Evolutionary conservation across 202 grass and related monocot species (phyloP).

Genomic region (Elaeis oleifera): DNA sequence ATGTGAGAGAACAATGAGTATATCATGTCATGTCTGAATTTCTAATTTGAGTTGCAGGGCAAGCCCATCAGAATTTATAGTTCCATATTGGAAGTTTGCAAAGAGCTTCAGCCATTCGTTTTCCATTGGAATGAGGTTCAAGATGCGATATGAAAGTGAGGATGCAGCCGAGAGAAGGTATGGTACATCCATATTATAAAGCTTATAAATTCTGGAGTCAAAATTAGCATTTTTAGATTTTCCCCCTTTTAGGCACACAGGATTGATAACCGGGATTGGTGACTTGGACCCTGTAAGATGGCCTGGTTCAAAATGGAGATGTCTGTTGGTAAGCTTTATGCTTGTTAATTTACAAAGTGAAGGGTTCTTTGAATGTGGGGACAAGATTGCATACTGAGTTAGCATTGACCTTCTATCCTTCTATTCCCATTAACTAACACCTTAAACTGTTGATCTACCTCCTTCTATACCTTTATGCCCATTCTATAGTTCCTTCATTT

Average conservation of each 20-base stretch:
- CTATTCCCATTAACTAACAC: too few species aligned
- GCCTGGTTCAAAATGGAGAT: conserved; percentile 97
- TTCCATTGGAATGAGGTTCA: conserved; percentile 73
- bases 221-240: conserved; percentile 8
- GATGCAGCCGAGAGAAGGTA: conserved; percentile 72
- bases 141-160: conserved; percentile 51
- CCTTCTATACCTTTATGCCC: too few species aligned
- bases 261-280: conserved; percentile 63
- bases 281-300: conserved; percentile 66
- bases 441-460: too few species aligned
- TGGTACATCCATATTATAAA: background rate
- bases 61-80: conserved; percentile 74
- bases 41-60: conserved; percentile 27
- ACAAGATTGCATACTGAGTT: background rate
- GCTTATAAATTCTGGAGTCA: background rate
- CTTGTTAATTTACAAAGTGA: conserved; percentile 8
- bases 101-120: conserved; percentile 44
- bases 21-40: background rate
- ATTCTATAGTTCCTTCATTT: too few species aligned
- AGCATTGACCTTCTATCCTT: background rate
- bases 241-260: conserved; percentile 45
- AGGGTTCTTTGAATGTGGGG: background rate
- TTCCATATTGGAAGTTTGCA: conserved; percentile 60
- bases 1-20: too few species aligned
- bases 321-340: conserved; percentile 47